Evolutionary conservation across 495 filamentous ascomycete species (phyloP).

Genomic region (Annulohypoxylon stygium): DNA sequence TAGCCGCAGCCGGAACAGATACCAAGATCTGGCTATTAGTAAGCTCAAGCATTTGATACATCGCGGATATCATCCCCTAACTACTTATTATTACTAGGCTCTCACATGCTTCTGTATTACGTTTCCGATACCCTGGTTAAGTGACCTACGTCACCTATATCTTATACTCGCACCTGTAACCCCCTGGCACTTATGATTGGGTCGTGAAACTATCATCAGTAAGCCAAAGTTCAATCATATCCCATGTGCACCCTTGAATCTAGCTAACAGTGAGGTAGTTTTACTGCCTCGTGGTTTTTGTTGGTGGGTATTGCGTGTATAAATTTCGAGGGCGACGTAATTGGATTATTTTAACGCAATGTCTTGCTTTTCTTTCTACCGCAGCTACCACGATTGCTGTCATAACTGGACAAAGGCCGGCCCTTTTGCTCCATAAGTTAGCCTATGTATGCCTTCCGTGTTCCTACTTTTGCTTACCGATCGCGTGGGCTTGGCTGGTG

Average conservation of each 20-base stretch:
- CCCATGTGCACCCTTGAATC: too few relatives aligned
- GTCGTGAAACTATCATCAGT: too few relatives aligned
- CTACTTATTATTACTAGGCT: background rate
- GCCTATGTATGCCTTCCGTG: background rate
- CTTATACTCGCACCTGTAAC: too few relatives aligned
- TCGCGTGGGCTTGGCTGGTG: constrained; percentile 6
- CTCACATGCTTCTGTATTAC: constrained; percentile 6
- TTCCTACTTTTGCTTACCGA: constrained; percentile 3
- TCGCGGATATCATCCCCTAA: too few relatives aligned
- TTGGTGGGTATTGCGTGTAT: background rate
- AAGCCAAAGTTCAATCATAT: too few relatives aligned
- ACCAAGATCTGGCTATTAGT: too few relatives aligned
- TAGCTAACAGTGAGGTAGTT: too few relatives aligned
- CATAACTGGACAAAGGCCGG: background rate
- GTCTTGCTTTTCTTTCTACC: background rate
- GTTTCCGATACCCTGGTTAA: background rate
- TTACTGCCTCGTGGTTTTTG: background rate
- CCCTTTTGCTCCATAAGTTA: background rate
- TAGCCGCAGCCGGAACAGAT: too few relatives aligned
- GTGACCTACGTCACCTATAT: background rate
- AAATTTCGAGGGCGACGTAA: background rate
- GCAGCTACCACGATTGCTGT: background rate
- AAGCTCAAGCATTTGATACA: too few relatives aligned
- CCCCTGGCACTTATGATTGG: too few relatives aligned
- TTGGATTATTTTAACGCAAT: background rate